These are phyloP conservation scores for Paralagenidium karlingii DNA, from an alignment of 352 stramenopile genomes.

Conservation along the genomic window DNA sequence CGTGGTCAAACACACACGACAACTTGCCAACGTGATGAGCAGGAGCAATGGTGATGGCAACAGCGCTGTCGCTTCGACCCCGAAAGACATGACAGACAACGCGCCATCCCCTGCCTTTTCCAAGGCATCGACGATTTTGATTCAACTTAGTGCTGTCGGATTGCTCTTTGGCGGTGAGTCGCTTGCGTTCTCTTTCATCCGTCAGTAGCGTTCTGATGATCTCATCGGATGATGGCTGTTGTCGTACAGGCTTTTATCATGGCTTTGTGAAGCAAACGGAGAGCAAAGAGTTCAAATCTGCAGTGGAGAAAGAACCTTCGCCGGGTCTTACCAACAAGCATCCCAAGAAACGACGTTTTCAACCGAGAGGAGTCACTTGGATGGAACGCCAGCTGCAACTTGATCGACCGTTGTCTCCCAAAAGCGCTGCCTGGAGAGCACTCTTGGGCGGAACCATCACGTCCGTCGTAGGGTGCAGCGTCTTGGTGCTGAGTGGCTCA, in stretches of 20 bases:
- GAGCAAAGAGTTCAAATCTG: conserved; percentile 17
- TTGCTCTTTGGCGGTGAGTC: conserved; percentile 28
- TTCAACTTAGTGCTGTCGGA: conserved; percentile 20
- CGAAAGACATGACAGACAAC: too few species aligned
- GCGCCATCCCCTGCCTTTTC: too few species aligned
- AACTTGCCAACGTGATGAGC: too few species aligned
- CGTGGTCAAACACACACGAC: too few species aligned
- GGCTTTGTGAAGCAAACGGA: conserved; percentile 26
- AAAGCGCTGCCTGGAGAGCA: conserved; percentile 22
- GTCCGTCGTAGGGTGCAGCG: conserved; percentile 20
- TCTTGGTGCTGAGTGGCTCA: conserved; percentile 19
- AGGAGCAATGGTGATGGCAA: too few species aligned
- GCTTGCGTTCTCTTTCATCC: neutral
- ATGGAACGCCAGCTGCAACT: conserved; percentile 28
- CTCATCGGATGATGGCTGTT: neutral
- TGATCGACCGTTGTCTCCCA: conserved; percentile 17
- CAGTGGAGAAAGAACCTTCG: conserved; percentile 5
- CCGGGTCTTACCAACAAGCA: neutral
- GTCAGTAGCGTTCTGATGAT: neutral
- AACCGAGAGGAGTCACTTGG: conserved; percentile 10
- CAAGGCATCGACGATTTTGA: conserved; percentile 5
- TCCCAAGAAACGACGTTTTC: conserved; percentile 3
- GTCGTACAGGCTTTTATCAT: conserved; percentile 42
- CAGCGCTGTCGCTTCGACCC: too few species aligned
- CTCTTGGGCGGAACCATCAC: conserved; percentile 32